Conservation (phyloP, 2,329 filamentous ascomycete species). For the Penicillium sp. region DNA sequence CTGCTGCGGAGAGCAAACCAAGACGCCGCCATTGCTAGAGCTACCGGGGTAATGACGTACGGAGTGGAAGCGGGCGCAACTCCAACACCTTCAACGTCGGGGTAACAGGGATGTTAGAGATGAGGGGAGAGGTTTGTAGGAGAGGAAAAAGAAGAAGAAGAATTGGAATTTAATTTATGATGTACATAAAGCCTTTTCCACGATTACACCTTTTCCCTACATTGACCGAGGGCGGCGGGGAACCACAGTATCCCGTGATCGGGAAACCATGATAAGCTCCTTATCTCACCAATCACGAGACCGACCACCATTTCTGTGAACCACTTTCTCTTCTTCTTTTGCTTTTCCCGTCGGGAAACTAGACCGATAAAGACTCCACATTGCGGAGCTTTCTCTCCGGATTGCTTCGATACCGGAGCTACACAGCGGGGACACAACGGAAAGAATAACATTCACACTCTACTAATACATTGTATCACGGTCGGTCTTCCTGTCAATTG, state of each 20-base stretch:
- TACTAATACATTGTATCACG: background rate
- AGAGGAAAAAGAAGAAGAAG: background rate
- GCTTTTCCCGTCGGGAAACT: conserved; percentile 22
- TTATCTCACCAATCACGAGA: conserved; percentile 3
- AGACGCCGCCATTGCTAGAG: conserved; percentile 33
- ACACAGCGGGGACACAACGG: conserved; percentile 1
- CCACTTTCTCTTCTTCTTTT: background rate
- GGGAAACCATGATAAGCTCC: conserved; percentile 4
- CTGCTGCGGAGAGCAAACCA: conserved; percentile 36
- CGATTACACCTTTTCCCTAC: background rate
- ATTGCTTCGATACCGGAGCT: conserved; percentile 1
- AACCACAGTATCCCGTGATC: background rate
- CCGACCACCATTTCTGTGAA: background rate
- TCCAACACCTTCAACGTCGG: conserved; percentile 1
- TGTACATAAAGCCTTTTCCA: background rate
- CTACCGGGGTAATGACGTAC: conserved; percentile 16
- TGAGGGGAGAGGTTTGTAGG: background rate
- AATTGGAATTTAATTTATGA: background rate
- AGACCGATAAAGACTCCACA: conserved; percentile 10
- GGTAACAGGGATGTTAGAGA: background rate
- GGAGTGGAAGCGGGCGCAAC: background rate
- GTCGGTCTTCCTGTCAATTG: background rate
- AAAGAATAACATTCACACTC: background rate
- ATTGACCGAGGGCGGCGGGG: background rate
- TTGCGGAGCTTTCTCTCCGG: background rate